Conservation (phyloP, 202 grass and related monocot species). For the Eragrostis tef region DNA sequence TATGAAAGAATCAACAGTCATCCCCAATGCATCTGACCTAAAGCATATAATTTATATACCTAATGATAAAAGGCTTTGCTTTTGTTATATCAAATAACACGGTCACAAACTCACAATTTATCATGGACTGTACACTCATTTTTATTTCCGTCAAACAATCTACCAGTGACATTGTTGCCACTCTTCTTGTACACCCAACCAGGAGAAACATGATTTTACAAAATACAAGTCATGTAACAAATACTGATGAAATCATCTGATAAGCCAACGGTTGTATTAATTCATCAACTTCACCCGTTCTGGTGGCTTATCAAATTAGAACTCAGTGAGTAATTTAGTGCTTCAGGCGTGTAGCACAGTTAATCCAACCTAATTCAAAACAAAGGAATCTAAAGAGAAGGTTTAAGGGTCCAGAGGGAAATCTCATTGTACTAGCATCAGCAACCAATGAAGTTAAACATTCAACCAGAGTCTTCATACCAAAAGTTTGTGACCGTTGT, state of each 20-base stretch:
- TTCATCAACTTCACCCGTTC: background rate
- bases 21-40: slow-evolving; percentile 7
- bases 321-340: slow-evolving; percentile 2
- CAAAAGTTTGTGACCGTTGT: no score
- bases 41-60: background rate
- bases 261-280: background rate
- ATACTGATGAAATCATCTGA: background rate
- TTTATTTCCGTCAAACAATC: background rate
- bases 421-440: background rate
- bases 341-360: background rate
- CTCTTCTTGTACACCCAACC: background rate
- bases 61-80: no score
- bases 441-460: background rate
- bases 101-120: slow-evolving; percentile 1
- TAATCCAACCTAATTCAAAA: background rate
- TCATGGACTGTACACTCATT: background rate
- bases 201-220: slow-evolving; percentile 19
- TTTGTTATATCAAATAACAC: no score
- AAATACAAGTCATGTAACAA: background rate
- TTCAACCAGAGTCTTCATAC: background rate
- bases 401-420: background rate
- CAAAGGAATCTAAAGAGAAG: background rate
- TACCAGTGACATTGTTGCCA: background rate
- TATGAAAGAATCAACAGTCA: background rate
- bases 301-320: slow-evolving; percentile 7